Conservation (phyloP, 768 basidiomycete genomes). For the Infundibulicybe gibba region DNA sequence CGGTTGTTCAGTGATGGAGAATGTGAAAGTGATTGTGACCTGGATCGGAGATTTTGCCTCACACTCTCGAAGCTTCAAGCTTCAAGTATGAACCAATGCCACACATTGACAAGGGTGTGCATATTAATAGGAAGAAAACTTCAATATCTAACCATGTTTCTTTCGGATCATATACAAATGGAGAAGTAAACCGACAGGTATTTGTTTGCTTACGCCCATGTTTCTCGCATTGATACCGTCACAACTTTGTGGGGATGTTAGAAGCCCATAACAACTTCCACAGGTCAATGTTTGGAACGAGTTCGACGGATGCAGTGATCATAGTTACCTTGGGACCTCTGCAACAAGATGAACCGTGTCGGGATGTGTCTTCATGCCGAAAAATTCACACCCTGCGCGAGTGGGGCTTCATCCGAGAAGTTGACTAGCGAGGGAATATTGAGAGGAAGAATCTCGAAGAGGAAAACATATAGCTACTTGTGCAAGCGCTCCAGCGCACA, state of each 20-base stretch:
- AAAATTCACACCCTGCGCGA: conserved; percentile 94
- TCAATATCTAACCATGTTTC: not conserved
- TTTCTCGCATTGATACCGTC: no score
- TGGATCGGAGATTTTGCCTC: no score
- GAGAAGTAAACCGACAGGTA: no score
- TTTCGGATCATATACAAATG: not conserved
- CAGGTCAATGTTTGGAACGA: no score
- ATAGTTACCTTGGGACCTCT: no score
- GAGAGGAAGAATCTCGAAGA: not conserved
- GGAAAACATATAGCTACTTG: conserved; percentile 34
- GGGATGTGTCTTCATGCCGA: conserved; percentile 29
- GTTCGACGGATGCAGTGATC: no score
- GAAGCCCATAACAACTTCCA: no score
- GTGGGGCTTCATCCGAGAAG: conserved; percentile 82
- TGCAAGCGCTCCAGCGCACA: conserved; percentile 89
- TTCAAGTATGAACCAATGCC: not conserved
- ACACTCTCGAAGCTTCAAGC: no score
- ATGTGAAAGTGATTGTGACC: not conserved
- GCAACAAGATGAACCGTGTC: no score
- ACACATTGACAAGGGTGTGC: conserved; percentile 6
- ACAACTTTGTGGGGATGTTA: no score
- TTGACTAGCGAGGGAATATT: conserved; percentile 52
- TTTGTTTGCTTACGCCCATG: no score
- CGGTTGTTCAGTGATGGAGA: not conserved
- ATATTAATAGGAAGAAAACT: conserved; percentile 3